These are phyloP conservation scores for Suhomyces guaymorum DNA, from an alignment of 1,139 yeast species.

Conservation along the genomic window DNA sequence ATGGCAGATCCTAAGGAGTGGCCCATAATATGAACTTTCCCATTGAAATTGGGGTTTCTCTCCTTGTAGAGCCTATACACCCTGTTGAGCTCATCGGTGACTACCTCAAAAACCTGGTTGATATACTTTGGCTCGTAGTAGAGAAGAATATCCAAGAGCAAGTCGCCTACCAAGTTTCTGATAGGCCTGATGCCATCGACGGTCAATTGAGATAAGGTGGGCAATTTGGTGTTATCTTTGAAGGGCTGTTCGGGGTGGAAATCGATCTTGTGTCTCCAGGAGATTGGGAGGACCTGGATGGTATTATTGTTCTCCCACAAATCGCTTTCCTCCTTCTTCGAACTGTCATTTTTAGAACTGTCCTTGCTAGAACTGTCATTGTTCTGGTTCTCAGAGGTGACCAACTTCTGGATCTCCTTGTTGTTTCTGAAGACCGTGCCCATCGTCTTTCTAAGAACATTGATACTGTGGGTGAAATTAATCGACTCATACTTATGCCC, in stretches of 20 bases:
- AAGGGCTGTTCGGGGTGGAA: conserved; percentile 52
- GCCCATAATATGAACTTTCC: conserved; percentile 80
- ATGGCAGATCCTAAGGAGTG: conserved; percentile 92
- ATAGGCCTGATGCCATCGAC: conserved; percentile 80
- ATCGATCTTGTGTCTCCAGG: conserved; percentile 74
- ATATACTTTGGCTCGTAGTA: conserved; percentile 80
- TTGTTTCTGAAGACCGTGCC: conserved; percentile 55
- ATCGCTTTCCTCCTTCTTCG: too few species aligned
- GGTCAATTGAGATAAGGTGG: conserved; percentile 70
- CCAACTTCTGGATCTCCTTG: conserved; percentile 40
- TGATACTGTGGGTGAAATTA: conserved; percentile 85
- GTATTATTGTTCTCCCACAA: too few species aligned
- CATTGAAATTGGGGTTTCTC: conserved; percentile 73
- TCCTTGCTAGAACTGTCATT: too few species aligned
- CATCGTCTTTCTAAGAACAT: conserved; percentile 65
- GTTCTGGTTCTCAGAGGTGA: too few species aligned
- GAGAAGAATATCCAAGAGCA: conserved; percentile 77
- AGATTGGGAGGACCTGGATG: conserved; percentile 74
- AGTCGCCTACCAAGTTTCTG: conserved; percentile 80
- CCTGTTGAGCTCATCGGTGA: conserved; percentile 67
- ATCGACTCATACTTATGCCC: conserved; percentile 79
- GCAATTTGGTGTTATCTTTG: conserved; percentile 42
- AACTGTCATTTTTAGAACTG: too few species aligned
- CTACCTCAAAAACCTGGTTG: conserved; percentile 62
- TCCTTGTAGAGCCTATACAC: conserved; percentile 60